phyloP scores from a whole-genome alignment of 768 basidiomycete genomes.

The Lanmaoa rubissima region DNA sequence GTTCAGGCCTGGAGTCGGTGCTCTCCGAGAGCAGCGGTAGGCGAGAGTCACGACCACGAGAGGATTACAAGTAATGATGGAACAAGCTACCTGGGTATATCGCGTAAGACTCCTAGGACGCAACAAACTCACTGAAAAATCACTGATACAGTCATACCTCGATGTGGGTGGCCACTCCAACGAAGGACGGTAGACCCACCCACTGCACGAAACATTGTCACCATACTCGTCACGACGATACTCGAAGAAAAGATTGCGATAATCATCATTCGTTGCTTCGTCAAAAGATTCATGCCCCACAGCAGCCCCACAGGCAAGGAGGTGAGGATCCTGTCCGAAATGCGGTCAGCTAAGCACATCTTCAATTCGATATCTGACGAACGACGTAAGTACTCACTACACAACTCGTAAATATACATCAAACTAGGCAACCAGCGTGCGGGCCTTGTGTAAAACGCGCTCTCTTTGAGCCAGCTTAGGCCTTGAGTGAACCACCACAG shows the following conservation, averaged over 20 bases:
- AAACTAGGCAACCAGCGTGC: neutral
- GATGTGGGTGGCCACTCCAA: conserved; percentile 10
- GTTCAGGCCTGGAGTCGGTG: neutral
- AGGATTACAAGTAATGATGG: conserved; percentile 20
- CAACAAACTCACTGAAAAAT: too few species aligned
- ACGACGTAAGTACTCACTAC: conserved; percentile 12
- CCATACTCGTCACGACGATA: conserved; percentile 8
- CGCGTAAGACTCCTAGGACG: neutral
- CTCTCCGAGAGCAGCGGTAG: conserved; percentile 12
- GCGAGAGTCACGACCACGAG: conserved; percentile 19
- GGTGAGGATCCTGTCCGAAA: conserved; percentile 20
- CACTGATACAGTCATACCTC: conserved; percentile 7
- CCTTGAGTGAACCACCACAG: conserved; percentile 11
- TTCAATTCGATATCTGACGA: neutral
- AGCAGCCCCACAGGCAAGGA: conserved; percentile 10
- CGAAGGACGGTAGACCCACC: conserved; percentile 1
- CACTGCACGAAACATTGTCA: conserved; percentile 13
- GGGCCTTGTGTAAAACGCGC: neutral
- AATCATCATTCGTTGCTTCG: conserved; percentile 15
- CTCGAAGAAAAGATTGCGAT: conserved; percentile 11
- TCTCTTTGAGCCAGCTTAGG: conserved; percentile 5
- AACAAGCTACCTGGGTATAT: conserved; percentile 11
- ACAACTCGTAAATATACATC: conserved; percentile 12
- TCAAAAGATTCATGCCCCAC: conserved; percentile 8
- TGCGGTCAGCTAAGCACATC: conserved; percentile 18